phyloP scores from a whole-genome alignment of 768 basidiomycete species.

The Naematelia aurantialba region DNA sequence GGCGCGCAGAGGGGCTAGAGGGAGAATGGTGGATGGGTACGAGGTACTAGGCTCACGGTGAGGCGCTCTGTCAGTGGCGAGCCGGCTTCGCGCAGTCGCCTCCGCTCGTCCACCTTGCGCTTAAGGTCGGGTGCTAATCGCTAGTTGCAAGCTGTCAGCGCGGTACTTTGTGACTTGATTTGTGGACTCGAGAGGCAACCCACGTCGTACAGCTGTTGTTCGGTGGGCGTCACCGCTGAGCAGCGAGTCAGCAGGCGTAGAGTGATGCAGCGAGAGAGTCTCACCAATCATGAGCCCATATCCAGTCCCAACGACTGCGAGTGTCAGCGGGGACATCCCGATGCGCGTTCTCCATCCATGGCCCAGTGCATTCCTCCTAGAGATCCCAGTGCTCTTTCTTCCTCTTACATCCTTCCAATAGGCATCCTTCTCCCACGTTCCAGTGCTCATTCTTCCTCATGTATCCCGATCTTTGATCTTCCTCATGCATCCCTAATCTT shows the following conservation, averaged over 20 bases:
- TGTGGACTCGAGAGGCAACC: constrained; percentile 3
- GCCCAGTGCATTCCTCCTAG: too few species aligned
- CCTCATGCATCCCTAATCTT: too few species aligned
- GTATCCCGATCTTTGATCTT: too few species aligned
- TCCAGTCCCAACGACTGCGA: constrained; percentile 30
- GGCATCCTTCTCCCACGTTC: too few species aligned
- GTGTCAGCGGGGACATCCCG: too few species aligned
- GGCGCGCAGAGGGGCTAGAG: neutral
- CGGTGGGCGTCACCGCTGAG: constrained; percentile 40
- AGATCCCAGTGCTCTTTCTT: too few species aligned
- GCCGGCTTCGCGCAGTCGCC: constrained; percentile 30
- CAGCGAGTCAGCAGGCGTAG: neutral
- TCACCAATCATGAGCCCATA: constrained; percentile 41
- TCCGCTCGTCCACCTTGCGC: constrained; percentile 41
- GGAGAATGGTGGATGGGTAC: neutral
- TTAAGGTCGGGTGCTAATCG: constrained; percentile 46
- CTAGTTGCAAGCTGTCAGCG: neutral
- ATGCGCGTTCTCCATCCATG: too few species aligned
- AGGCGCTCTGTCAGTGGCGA: constrained; percentile 17
- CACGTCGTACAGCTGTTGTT: constrained; percentile 48
- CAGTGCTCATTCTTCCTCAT: too few species aligned
- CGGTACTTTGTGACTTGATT: too few species aligned
- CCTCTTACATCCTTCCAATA: too few species aligned
- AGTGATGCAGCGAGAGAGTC: constrained; percentile 2
- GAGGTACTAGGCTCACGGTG: constrained; percentile 22